These are phyloP conservation scores for Arthrinium puccinioides DNA, from an alignment of 2,329 filamentous ascomycete species.

Conservation along the genomic window DNA sequence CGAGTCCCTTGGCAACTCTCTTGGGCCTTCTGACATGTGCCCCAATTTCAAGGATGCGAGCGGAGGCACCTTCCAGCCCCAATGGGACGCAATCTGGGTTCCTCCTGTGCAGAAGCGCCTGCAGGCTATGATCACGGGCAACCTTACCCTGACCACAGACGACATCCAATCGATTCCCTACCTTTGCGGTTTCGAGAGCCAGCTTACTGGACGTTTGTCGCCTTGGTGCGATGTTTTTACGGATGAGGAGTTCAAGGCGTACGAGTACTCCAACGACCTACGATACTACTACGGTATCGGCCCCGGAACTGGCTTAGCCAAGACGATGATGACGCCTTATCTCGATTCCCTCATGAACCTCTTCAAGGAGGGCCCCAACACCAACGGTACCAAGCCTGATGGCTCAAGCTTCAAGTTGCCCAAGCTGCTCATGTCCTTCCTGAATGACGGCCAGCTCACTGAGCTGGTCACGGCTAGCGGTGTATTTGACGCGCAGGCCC, in stretches of 20 bases:
- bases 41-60: slow-evolving; percentile 49
- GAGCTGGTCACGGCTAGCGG: slow-evolving; percentile 53
- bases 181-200: slow-evolving; percentile 64
- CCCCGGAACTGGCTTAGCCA: slow-evolving; percentile 44
- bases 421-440: slow-evolving; percentile 52
- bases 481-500: slow-evolving; percentile 49
- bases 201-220: slow-evolving; percentile 54
- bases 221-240: slow-evolving; percentile 58
- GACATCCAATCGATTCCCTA: slow-evolving; percentile 57
- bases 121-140: slow-evolving; percentile 44
- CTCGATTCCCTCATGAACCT: slow-evolving; percentile 45
- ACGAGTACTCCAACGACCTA: slow-evolving; percentile 62
- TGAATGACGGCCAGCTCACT: slow-evolving; percentile 60
- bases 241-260: slow-evolving; percentile 52
- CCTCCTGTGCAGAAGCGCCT: slow-evolving; percentile 47
- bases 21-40: slow-evolving; percentile 57
- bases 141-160: slow-evolving; percentile 43
- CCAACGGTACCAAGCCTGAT: slow-evolving; percentile 37
- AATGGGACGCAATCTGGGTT: slow-evolving; percentile 44
- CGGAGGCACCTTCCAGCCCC: slow-evolving; percentile 35
- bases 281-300: slow-evolving; percentile 62
- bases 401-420: slow-evolving; percentile 42
- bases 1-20: slow-evolving; percentile 50
- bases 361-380: slow-evolving; percentile 43
- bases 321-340: slow-evolving; percentile 55